Evolutionary conservation across 2,329 filamentous ascomycete species (phyloP).

Genomic region (Calonectria pseudoturangicola): DNA sequence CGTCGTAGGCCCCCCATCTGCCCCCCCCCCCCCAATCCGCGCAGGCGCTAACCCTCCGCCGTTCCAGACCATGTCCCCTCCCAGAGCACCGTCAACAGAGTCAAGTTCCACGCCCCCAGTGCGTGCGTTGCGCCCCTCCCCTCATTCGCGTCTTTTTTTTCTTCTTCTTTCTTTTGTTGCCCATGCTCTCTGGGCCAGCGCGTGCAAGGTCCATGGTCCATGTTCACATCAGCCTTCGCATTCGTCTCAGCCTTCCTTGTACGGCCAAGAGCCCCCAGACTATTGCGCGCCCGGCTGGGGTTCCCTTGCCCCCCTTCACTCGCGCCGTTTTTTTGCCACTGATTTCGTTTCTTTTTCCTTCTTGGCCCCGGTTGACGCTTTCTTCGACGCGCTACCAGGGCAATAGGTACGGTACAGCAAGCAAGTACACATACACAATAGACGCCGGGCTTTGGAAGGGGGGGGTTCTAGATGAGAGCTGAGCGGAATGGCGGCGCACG

Average conservation of each 20-base stretch:
- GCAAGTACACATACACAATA: neutral
- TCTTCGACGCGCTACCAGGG: neutral
- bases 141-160: constrained; percentile 1
- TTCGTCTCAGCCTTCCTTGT: constrained; percentile 38
- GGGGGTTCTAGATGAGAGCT: neutral
- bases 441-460: neutral
- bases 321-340: constrained; percentile 18
- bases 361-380: neutral
- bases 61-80: constrained; percentile 1
- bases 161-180: constrained; percentile 1
- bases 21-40: neutral
- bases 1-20: constrained; percentile 4
- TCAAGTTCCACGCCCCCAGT: neutral
- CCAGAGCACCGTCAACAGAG: neutral
- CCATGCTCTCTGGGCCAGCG: constrained; percentile 17
- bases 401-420: no score
- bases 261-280: constrained; percentile 24
- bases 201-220: constrained; percentile 20
- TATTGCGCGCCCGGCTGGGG: neutral
- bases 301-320: neutral
- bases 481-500: constrained; percentile 16
- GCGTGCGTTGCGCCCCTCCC: constrained; percentile 12
- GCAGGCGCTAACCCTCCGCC: constrained; percentile 21
- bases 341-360: constrained; percentile 15
- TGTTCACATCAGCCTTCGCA: constrained; percentile 24